These are phyloP conservation scores for Fusarium tuaranense DNA, from an alignment of 2,329 filamentous ascomycete genomes.

Conservation along the genomic window DNA sequence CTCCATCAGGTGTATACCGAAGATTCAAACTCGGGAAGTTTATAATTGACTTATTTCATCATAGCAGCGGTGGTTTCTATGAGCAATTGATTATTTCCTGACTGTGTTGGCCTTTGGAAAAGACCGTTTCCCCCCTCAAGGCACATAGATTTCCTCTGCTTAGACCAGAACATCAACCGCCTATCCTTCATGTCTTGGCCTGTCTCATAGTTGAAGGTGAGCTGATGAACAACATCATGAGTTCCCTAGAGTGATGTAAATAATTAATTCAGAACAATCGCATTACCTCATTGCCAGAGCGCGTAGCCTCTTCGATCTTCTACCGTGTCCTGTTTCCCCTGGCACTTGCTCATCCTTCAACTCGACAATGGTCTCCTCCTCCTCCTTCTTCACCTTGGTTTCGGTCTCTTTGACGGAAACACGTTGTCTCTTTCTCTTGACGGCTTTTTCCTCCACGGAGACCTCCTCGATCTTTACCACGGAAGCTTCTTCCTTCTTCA, in stretches of 20 bases:
- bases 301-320: conserved; percentile 46
- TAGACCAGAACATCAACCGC: background rate
- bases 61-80: background rate
- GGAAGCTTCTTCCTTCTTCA: conserved; percentile 29
- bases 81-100: background rate
- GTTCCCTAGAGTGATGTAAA: background rate
- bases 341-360: conserved; percentile 26
- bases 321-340: conserved; percentile 24
- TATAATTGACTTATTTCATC: background rate
- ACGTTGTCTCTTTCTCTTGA: conserved; percentile 43
- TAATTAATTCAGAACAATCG: background rate
- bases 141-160: background rate
- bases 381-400: conserved; percentile 31
- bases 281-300: conserved; percentile 26
- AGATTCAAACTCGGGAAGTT: background rate
- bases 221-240: background rate
- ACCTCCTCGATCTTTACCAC: conserved; percentile 42
- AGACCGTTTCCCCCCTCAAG: background rate
- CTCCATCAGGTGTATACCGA: background rate
- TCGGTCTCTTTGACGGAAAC: conserved; percentile 30
- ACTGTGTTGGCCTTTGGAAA: background rate
- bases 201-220: background rate
- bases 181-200: background rate
- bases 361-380: conserved; percentile 22
- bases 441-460: conserved; percentile 22